Conservation (phyloP, 192 early-diverging fungal genomes). For the Coemansia sp. region DNA sequence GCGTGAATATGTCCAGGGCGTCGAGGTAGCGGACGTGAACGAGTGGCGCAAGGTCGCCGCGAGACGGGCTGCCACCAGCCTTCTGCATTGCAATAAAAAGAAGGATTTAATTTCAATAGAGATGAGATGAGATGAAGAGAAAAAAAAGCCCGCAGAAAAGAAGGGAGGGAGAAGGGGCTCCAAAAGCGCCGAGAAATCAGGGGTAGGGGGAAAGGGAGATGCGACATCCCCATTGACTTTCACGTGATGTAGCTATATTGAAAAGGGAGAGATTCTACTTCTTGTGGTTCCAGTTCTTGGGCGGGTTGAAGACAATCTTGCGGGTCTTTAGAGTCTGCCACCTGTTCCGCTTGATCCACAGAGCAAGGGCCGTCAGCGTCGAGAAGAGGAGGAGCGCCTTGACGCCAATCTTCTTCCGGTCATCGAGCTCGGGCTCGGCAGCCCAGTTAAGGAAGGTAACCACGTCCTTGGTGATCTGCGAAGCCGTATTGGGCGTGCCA, state of each 20-base stretch:
- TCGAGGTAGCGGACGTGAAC: slow-evolving; percentile 34
- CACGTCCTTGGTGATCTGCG: slow-evolving; percentile 98
- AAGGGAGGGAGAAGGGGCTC: not conserved
- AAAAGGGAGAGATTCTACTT: not conserved
- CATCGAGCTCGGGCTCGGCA: slow-evolving; percentile 95
- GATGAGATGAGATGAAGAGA: not conserved
- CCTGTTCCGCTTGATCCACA: slow-evolving; percentile 94
- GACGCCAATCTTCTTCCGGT: slow-evolving; percentile 93
- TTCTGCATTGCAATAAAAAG: not conserved
- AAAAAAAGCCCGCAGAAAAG: not conserved
- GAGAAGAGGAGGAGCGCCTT: slow-evolving; percentile 78
- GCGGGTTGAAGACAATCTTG: slow-evolving; percentile 80
- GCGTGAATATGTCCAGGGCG: slow-evolving; percentile 48
- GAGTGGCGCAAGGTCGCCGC: not conserved
- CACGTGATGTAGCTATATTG: not conserved
- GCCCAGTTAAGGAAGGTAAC: slow-evolving; percentile 92
- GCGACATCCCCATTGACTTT: not conserved
- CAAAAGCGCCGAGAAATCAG: not conserved
- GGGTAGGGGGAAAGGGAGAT: too few species aligned
- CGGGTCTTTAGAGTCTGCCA: slow-evolving; percentile 88
- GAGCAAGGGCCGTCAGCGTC: slow-evolving; percentile 68
- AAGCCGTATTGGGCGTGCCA: slow-evolving; percentile 91
- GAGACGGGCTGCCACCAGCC: not conserved
- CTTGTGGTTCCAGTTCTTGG: slow-evolving; percentile 47
- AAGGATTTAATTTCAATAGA: not conserved